A percentile compares a stretch with the other conserved stretches of the same genome.
Conservation (phyloP, 441 rosid species). For the Mallotus repandus region DNA sequence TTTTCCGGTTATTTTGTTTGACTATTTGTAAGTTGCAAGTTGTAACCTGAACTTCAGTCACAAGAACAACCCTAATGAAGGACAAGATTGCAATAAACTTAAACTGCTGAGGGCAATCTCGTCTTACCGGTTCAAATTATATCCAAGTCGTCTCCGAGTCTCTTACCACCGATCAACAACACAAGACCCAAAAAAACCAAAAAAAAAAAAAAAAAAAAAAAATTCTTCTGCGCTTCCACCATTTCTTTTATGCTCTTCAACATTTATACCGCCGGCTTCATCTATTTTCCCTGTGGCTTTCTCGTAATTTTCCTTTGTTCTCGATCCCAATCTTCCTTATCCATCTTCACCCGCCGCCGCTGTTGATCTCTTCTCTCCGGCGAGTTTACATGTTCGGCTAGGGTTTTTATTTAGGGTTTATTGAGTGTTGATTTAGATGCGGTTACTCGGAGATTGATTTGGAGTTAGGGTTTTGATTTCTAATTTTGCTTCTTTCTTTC, state of each 20-base stretch:
- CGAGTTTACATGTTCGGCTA: constrained; percentile 12
- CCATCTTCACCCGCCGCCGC: background rate
- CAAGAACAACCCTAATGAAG: constrained; percentile 2
- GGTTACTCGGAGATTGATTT: background rate
- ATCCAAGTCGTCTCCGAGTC: constrained; percentile 25
- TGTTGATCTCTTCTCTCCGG: constrained; percentile 19
- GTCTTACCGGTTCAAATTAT: constrained; percentile 8
- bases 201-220: background rate
- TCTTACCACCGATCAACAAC: constrained; percentile 18
- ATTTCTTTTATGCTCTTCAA: constrained; percentile 22
- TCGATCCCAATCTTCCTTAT: constrained; percentile 24
- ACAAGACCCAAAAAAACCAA: background rate
- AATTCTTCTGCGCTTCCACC: constrained; percentile 4
- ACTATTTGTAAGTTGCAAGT: background rate
- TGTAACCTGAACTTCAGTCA: background rate
- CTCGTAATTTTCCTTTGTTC: constrained; percentile 27
- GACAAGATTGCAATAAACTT: background rate
- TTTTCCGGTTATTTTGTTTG: background rate
- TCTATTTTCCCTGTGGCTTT: constrained; percentile 13
- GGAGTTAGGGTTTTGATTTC: constrained; percentile 20
- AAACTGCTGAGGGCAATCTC: background rate
- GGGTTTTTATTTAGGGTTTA: constrained; percentile 32
- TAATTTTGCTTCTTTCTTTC: background rate
- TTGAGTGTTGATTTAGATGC: background rate
- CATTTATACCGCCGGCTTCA: constrained; percentile 25